Evolutionary conservation across 495 filamentous ascomycete genomes (phyloP), one percentile per base, ranked within the genome.

Genomic region (Hypoxylon perforatum): DNA sequence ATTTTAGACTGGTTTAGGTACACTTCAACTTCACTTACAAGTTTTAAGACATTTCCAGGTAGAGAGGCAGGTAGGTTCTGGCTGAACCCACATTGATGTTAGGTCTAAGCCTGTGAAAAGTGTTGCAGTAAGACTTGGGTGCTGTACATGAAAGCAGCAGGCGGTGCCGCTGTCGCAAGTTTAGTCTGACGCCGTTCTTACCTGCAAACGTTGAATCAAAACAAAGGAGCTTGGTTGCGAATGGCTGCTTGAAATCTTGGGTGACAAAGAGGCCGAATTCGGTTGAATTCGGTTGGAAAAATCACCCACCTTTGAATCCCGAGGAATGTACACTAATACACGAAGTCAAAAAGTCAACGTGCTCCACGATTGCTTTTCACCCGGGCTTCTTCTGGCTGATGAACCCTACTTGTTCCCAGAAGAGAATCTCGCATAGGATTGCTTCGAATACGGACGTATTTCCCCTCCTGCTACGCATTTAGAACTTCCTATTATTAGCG

Each of bases 241-340:
- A 12, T 15, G 14, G 7, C 3, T 12, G 12, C 4, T 49, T 0
- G 7, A 11, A 18, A 33, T 22, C 38, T 9, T 1, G 44, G 8
- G 10, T 8, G 17, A 69, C 56, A 69, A 69, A 69, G 59, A 30
- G 4, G 19, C 60, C 51, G 60, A 61, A 61, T 69, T 54, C 65
- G 44, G 65, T 19, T 35, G 3, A 25, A 45, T 10, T 8, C 11
- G 15, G 46, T 19, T n/a, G n/a, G 18, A 10, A 15, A 4, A 28
- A 17, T 33, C 33, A 3, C 5, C 36, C 9, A 15, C 7, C 25
- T 45, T 19, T n/a, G n/a, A n/a, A n/a, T n/a, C n/a, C n/a, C n/a
- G n/a, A 49, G 58, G 64, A 67, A 62, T 58, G 58, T 28, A 18
- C 17, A 44, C 22, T 61, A 50, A 8, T 25, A 8, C 35, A 41